Evolutionary conservation across 2,329 filamentous ascomycete genomes (phyloP).

Genomic region (Calonectria pseudoreteaudii): DNA sequence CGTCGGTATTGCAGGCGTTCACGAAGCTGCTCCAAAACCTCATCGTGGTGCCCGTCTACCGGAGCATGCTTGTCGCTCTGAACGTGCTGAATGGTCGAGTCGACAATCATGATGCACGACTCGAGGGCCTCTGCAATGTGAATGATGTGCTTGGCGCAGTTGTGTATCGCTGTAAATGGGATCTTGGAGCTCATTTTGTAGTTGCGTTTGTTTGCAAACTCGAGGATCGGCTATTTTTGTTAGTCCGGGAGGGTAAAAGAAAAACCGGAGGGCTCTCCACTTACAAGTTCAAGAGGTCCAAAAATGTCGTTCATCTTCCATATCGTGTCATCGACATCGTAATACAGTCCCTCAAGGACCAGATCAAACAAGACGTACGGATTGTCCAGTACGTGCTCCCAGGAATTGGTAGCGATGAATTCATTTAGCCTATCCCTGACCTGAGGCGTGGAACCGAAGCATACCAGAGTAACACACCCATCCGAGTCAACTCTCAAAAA

Average conservation of each 20-base stretch:
- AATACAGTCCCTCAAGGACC: constrained; percentile 43
- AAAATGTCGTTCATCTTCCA: constrained; percentile 48
- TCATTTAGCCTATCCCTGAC: constrained; percentile 38
- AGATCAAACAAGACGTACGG: constrained; percentile 47
- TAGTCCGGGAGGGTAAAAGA: background rate
- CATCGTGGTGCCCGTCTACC: constrained; percentile 5
- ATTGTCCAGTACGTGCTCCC: constrained; percentile 38
- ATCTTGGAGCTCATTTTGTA: constrained; percentile 43
- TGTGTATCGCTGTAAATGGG: constrained; percentile 44
- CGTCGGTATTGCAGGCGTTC: constrained; percentile 47
- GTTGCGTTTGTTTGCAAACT: constrained; percentile 38
- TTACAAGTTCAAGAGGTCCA: constrained; percentile 44
- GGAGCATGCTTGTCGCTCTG: constrained; percentile 20
- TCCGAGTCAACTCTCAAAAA: constrained; percentile 38
- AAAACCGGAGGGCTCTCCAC: background rate
- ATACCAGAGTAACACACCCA: constrained; percentile 36
- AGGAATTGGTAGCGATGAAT: constrained; percentile 38
- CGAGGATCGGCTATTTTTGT: constrained; percentile 40
- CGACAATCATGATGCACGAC: constrained; percentile 41
- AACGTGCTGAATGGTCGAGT: constrained; percentile 32
- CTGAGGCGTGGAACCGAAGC: constrained; percentile 40
- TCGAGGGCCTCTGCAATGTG: constrained; percentile 45
- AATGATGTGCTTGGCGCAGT: constrained; percentile 46
- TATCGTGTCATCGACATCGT: constrained; percentile 43
- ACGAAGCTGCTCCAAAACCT: constrained; percentile 40